These are phyloP conservation scores for Trifolium pratense DNA, from an alignment of 306 rosid species.

Conservation along the genomic window DNA sequence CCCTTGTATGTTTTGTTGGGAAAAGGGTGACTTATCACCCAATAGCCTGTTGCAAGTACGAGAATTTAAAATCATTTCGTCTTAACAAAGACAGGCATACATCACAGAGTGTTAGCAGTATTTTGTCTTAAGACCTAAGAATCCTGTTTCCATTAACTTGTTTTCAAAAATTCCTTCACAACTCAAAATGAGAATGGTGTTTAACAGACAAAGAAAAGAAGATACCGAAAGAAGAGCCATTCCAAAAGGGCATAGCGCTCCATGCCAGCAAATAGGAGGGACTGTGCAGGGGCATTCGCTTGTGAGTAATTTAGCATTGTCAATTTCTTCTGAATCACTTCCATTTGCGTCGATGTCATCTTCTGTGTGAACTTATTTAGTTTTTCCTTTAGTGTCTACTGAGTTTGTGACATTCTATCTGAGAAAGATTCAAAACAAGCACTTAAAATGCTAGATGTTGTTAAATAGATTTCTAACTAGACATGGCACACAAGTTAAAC, in stretches of 20 bases:
- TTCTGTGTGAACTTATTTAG: constrained; percentile 30
- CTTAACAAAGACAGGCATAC: constrained; percentile 12
- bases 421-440: neutral
- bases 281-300: constrained; percentile 95
- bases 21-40: constrained; percentile 91
- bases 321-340: constrained; percentile 80
- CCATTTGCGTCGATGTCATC: constrained; percentile 95
- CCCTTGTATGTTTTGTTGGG: constrained; percentile 80
- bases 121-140: neutral
- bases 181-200: constrained; percentile 2
- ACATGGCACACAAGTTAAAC: no score
- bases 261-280: constrained; percentile 94
- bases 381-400: neutral
- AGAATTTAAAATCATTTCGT: constrained; percentile 23
- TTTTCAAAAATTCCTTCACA: neutral
- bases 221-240: constrained; percentile 93
- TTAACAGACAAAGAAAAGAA: neutral
- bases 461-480: no score
- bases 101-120: neutral
- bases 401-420: neutral
- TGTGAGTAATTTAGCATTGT: constrained; percentile 70
- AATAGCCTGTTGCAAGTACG: constrained; percentile 54
- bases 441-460: no score
- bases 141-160: constrained; percentile 13
- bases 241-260: constrained; percentile 93